A percentile compares a stretch with the other conserved stretches of the same genome.
These are phyloP conservation scores for Epichloe elymi DNA, from an alignment of 2,329 filamentous ascomycete genomes.

Conservation along the genomic window DNA sequence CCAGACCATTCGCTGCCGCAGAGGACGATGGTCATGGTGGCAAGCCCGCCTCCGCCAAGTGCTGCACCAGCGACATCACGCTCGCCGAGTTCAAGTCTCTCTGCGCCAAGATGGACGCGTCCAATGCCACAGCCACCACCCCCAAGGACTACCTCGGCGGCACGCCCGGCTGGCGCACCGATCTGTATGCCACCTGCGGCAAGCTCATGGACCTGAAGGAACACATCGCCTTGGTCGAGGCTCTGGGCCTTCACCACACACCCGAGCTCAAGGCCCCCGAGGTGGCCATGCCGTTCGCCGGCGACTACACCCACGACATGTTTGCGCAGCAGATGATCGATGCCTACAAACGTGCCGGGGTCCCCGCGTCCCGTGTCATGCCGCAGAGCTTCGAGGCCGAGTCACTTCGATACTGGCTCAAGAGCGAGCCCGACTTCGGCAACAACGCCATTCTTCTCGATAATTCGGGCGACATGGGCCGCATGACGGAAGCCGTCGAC, in stretches of 20 bases:
- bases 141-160: constrained; percentile 43
- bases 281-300: constrained; percentile 57
- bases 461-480: constrained; percentile 41
- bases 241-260: constrained; percentile 47
- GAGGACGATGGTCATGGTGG: constrained; percentile 11
- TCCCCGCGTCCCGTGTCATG: constrained; percentile 42
- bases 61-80: constrained; percentile 61
- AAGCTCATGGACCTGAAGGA: constrained; percentile 48
- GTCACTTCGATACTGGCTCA: constrained; percentile 55
- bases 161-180: constrained; percentile 49
- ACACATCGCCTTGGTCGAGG: constrained; percentile 46
- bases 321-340: constrained; percentile 54
- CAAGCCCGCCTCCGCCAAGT: constrained; percentile 43
- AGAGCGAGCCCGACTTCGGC: constrained; percentile 45
- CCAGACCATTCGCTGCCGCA: constrained; percentile 45
- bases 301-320: constrained; percentile 48
- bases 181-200: constrained; percentile 51
- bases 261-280: constrained; percentile 52
- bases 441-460: constrained; percentile 53
- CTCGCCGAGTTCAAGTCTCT: constrained; percentile 53
- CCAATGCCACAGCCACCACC: constrained; percentile 44
- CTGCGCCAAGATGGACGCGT: constrained; percentile 59
- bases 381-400: constrained; percentile 53
- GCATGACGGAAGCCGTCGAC: constrained; percentile 39
- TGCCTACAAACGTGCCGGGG: constrained; percentile 39